These are phyloP conservation scores for Nymphaea thermarum DNA, from an alignment of 164 flowering plant genomes.

Conservation along the genomic window DNA sequence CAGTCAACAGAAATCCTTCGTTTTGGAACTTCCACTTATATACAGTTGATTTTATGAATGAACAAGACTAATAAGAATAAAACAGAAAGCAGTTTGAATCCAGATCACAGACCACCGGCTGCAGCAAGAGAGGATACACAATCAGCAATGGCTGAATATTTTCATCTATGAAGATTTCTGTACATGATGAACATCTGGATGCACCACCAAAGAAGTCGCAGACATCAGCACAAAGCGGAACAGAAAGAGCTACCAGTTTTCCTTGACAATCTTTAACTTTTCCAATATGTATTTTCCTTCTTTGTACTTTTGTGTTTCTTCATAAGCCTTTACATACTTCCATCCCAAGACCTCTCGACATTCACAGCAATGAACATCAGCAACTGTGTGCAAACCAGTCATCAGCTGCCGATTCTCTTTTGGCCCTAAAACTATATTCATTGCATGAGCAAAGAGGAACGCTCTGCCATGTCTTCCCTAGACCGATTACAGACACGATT, in stretches of 20 bases:
- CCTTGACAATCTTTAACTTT: slow-evolving; percentile 38
- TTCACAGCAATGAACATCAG: slow-evolving; percentile 45
- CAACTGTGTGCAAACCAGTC: slow-evolving; percentile 55
- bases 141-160: background rate
- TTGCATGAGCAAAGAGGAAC: slow-evolving; percentile 44
- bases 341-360: slow-evolving; percentile 49
- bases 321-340: slow-evolving; percentile 49
- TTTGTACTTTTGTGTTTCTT: slow-evolving; percentile 46
- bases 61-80: slow-evolving; percentile 34
- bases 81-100: slow-evolving; percentile 23
- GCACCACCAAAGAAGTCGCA: slow-evolving; percentile 1
- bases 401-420: slow-evolving; percentile 41
- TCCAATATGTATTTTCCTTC: slow-evolving; percentile 54
- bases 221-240: background rate
- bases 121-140: background rate
- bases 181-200: slow-evolving; percentile 16
- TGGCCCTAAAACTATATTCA: slow-evolving; percentile 36
- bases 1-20: slow-evolving; percentile 10
- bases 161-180: slow-evolving; percentile 16
- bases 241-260: slow-evolving; percentile 26
- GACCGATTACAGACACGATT: background rate
- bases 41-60: slow-evolving; percentile 36
- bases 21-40: slow-evolving; percentile 36
- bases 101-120: background rate
- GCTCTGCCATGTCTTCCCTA: slow-evolving; percentile 41